Evolutionary conservation across 768 basidiomycete species (phyloP), one percentile per base, ranked within the genome.

Genomic region (Fibroporia radiculosa): DNA sequence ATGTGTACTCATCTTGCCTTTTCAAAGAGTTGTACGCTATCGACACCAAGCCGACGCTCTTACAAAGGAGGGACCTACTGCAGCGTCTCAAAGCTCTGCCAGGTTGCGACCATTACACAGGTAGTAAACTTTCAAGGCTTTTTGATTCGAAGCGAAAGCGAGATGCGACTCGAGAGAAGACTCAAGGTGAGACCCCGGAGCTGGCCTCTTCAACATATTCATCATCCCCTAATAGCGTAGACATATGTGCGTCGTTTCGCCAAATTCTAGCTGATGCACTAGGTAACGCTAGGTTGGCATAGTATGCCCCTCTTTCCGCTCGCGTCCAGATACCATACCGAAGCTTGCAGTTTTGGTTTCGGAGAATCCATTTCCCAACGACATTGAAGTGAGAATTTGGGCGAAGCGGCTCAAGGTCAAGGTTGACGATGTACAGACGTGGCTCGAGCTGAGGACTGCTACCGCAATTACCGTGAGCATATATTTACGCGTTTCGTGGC

Each of bases 251-350:
- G 52, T 44, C 5, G 10, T 29, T 33, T 20, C 18, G n/a, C 39
- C 25, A 16, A 16, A 24, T n/a, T 31, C 28, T 4, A 4, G 24
- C 13, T 23, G 24, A 7, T n/a, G 10, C 5, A 11, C 16, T 37
- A 14, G 18, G 8, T 23, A 39, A 13, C 32, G 6, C 11, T 11
- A 40, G 3, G 2, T 19, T 23, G 34, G 1, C 13, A 6, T 33
- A 54, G 53, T 54, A 20, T 54, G 51, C 23, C 53, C 53, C 4
- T 44, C 49, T 23, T 16, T 54, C 2, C 23, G 19, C 1, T 35
- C 24, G 2, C 40, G 45, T 10, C 35, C 34, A 13, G 16, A 16
- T 2, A 32, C 33, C n/a, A 20, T 49, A 3, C n/a, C 14, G 1
- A 44, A 42, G 11, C 28, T 54, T 7, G 44, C 50, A 7, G 31